Percentiles rank a stretch among this genome's conserved stretches.
Conservation (phyloP, 2,329 filamentous ascomycete genomes). For the Exophiala bonariae region DNA sequence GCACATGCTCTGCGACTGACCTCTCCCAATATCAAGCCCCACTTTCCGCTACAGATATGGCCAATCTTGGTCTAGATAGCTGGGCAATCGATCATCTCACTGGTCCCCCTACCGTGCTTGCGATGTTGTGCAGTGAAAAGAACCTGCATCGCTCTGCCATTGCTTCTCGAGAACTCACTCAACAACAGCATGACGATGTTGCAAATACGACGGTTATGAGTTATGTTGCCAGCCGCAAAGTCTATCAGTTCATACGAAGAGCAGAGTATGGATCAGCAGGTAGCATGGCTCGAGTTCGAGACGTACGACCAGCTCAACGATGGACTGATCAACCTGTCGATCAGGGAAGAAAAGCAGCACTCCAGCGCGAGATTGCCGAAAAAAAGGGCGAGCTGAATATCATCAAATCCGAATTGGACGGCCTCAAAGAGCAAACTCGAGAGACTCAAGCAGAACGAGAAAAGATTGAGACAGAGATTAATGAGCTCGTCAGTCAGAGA, state of each 20-base stretch:
- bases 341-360: slow-evolving; percentile 53
- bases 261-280: slow-evolving; percentile 77
- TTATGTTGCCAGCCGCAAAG: slow-evolving; percentile 69
- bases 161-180: slow-evolving; percentile 60
- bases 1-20: slow-evolving; percentile 42
- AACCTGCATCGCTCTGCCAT: slow-evolving; percentile 69
- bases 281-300: slow-evolving; percentile 66
- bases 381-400: slow-evolving; percentile 44
- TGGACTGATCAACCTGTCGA: slow-evolving; percentile 82
- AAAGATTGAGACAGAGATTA: slow-evolving; percentile 31
- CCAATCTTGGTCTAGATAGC: slow-evolving; percentile 67
- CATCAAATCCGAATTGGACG: slow-evolving; percentile 24
- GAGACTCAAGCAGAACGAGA: slow-evolving; percentile 24
- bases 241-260: slow-evolving; percentile 67
- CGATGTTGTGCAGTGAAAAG: slow-evolving; percentile 79
- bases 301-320: slow-evolving; percentile 60
- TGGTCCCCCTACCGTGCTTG: slow-evolving; percentile 79
- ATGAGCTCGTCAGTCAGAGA: slow-evolving; percentile 38
- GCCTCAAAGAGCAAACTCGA: slow-evolving; percentile 24
- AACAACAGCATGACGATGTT: slow-evolving; percentile 69
- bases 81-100: slow-evolving; percentile 77
- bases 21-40: slow-evolving; percentile 58
- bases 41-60: slow-evolving; percentile 57
- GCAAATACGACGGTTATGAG: slow-evolving; percentile 58
- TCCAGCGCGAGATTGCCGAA: slow-evolving; percentile 53